Evolutionary conservation across 768 basidiomycete genomes (phyloP).

Genomic region (Coprinopsis strossmayeri): DNA sequence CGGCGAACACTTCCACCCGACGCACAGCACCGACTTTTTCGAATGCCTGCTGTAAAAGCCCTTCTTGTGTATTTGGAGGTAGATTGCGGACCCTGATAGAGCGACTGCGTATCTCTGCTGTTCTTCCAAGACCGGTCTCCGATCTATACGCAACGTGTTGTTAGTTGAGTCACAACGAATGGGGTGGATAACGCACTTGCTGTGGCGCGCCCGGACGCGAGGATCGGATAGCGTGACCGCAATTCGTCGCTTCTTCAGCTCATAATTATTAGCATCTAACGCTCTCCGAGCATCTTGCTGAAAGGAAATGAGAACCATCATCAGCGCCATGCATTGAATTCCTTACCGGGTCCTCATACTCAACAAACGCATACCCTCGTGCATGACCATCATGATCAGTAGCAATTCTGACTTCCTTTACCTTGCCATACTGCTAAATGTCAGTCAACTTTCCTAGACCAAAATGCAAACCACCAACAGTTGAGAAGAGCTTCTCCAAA

Average conservation of each 20-base stretch:
- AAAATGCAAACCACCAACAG: slow-evolving; percentile 44
- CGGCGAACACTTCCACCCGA: slow-evolving; percentile 69
- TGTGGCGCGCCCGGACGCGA: slow-evolving; percentile 47
- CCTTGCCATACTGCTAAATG: slow-evolving; percentile 62
- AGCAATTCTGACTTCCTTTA: slow-evolving; percentile 79
- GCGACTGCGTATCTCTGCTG: slow-evolving; percentile 55
- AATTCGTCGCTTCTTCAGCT: slow-evolving; percentile 85
- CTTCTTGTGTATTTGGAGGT: slow-evolving; percentile 78
- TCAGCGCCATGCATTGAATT: background rate
- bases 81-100: slow-evolving; percentile 75
- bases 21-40: slow-evolving; percentile 70
- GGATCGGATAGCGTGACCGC: slow-evolving; percentile 83
- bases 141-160: slow-evolving; percentile 17
- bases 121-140: slow-evolving; percentile 52
- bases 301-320: slow-evolving; percentile 1
- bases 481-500: slow-evolving; percentile 69
- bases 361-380: slow-evolving; percentile 90
- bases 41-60: slow-evolving; percentile 81
- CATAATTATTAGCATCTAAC: slow-evolving; percentile 76
- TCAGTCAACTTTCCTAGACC: too few relatives aligned
- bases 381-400: slow-evolving; percentile 61
- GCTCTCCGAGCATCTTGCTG: slow-evolving; percentile 68
- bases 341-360: slow-evolving; percentile 78
- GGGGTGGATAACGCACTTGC: slow-evolving; percentile 33
- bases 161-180: background rate